Evolutionary conservation across 306 rosid species (phyloP).

Genomic region (Vigna mungo): DNA sequence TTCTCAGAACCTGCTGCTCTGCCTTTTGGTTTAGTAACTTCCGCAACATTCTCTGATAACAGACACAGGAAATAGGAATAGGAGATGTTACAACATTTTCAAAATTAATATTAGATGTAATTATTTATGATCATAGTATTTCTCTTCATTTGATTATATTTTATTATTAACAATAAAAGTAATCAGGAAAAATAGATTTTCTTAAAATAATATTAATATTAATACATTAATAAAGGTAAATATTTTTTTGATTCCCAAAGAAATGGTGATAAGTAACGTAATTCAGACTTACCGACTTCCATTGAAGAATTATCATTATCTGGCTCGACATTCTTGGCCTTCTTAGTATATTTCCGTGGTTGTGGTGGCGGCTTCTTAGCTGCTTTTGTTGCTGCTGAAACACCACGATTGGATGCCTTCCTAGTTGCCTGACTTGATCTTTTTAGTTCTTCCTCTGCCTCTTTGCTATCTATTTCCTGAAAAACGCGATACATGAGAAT

Average conservation of each 20-base stretch:
- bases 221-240: too few species aligned
- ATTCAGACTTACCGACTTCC: conserved; percentile 71
- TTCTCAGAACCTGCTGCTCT: conserved; percentile 62
- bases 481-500: not conserved
- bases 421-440: conserved; percentile 55
- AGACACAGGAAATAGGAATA: not conserved
- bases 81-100: too few species aligned
- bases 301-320: conserved; percentile 58
- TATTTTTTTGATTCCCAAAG: too few species aligned
- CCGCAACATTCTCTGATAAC: conserved; percentile 58
- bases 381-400: conserved; percentile 46
- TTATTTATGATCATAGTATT: not conserved
- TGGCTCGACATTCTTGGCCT: conserved; percentile 60
- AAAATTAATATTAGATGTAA: too few species aligned
- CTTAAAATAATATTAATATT: too few species aligned
- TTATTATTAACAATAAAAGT: too few species aligned
- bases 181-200: too few species aligned
- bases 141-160: too few species aligned
- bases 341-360: conserved; percentile 76
- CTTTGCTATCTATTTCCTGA: conserved; percentile 77
- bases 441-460: conserved; percentile 68
- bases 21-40: conserved; percentile 63
- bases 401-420: conserved; percentile 38
- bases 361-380: conserved; percentile 76
- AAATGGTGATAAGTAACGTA: not conserved